A percentile compares a stretch with the other conserved stretches of the same genome.
These are phyloP conservation scores for Cladosporium sphaerospermum DNA, from an alignment of 2,329 filamentous ascomycete species.

Conservation along the genomic window DNA sequence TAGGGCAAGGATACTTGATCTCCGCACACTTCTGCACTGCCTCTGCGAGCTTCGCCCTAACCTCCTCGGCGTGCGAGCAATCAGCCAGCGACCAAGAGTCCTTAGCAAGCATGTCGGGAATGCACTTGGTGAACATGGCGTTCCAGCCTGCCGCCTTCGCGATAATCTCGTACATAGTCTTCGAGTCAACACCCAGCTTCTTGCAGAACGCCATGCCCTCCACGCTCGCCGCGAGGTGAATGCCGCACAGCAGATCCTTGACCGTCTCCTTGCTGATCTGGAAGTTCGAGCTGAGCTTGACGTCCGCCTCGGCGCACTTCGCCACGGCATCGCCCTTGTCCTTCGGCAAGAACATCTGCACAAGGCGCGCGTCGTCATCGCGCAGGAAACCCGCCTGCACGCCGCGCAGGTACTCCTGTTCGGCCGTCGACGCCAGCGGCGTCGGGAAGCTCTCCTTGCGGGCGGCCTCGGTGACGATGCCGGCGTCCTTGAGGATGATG, in stretches of 20 bases:
- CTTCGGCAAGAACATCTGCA: constrained; percentile 45
- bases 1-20: constrained; percentile 30
- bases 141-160: constrained; percentile 43
- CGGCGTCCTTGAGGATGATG: constrained; percentile 45
- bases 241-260: constrained; percentile 38
- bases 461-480: constrained; percentile 63
- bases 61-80: constrained; percentile 34
- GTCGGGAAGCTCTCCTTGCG: constrained; percentile 52
- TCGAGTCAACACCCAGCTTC: constrained; percentile 39
- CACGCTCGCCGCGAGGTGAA: constrained; percentile 44
- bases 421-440: constrained; percentile 56
- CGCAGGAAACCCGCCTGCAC: constrained; percentile 52
- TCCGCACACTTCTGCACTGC: constrained; percentile 36
- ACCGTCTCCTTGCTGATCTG: constrained; percentile 32
- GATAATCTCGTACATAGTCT: constrained; percentile 42
- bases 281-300: constrained; percentile 32
- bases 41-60: constrained; percentile 33
- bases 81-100: constrained; percentile 30
- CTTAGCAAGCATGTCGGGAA: constrained; percentile 30
- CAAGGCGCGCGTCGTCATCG: constrained; percentile 51
- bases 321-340: constrained; percentile 28
- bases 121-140: constrained; percentile 37
- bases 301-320: constrained; percentile 30
- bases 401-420: constrained; percentile 59
- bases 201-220: constrained; percentile 45